A percentile compares a stretch with the other conserved stretches of the same genome.
Evolutionary conservation across 1,284 basidiomycete genomes (phyloP).

Genomic region (Leccinum pallidistipes): DNA sequence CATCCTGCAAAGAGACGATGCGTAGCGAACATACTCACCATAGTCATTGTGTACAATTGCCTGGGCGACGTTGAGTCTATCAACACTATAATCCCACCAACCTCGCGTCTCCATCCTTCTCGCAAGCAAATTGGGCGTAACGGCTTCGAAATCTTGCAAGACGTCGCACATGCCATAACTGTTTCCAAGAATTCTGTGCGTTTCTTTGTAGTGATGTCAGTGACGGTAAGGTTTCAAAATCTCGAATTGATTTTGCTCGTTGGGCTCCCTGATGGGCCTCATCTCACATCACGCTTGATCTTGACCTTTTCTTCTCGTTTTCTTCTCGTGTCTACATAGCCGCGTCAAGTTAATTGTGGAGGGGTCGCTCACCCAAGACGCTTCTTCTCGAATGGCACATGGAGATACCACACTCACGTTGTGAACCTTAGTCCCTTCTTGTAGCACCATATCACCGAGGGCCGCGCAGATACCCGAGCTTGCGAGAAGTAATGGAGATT

Average conservation of each 20-base stretch:
- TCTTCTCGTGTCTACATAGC: constrained; percentile 79
- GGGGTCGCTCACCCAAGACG: too few species aligned
- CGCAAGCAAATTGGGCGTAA: constrained; percentile 96
- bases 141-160: constrained; percentile 97
- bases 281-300: constrained; percentile 94
- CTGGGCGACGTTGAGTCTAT: constrained; percentile 83
- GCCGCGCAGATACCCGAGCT: constrained; percentile 84
- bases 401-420: constrained; percentile 50
- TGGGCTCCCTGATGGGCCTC: constrained; percentile 87
- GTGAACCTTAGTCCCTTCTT: constrained; percentile 97
- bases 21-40: constrained; percentile 57
- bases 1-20: constrained; percentile 60
- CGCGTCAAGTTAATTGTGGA: not conserved
- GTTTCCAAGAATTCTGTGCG: constrained; percentile 94
- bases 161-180: constrained; percentile 95
- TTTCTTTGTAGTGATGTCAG: constrained; percentile 97
- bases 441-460: constrained; percentile 95
- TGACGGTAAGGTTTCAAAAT: constrained; percentile 92
- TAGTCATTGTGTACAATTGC: constrained; percentile 95
- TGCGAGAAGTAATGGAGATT: constrained; percentile 96
- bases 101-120: constrained; percentile 97
- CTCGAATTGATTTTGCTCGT: constrained; percentile 97
- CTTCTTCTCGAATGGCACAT: too few species aligned
- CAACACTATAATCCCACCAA: constrained; percentile 91
- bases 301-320: constrained; percentile 94